Conservation (phyloP, 768 basidiomycete species). For the Tulasnella sp. region DNA sequence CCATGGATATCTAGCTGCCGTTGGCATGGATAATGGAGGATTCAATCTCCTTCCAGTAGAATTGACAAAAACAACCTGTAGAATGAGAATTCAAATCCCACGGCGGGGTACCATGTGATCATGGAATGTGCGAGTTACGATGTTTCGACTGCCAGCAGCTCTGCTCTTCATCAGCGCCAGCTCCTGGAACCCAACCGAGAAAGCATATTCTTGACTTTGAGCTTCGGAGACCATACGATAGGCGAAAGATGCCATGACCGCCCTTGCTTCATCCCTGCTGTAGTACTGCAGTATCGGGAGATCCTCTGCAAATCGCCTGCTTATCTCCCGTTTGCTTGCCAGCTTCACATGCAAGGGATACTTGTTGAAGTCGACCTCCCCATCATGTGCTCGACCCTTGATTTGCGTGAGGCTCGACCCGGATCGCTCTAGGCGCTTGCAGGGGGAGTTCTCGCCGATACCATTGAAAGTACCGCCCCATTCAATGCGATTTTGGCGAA, state of each 20-base stretch:
- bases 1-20: too few relatives aligned
- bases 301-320: conserved; percentile 32
- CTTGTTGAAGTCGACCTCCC: conserved; percentile 3
- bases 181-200: too few relatives aligned
- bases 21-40: too few relatives aligned
- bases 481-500: conserved; percentile 20
- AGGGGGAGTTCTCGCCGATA: background rate
- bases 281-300: conserved; percentile 18
- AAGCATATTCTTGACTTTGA: background rate
- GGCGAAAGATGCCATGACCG: conserved; percentile 42
- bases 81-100: too few relatives aligned
- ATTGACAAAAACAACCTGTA: too few relatives aligned
- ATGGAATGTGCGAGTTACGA: too few relatives aligned
- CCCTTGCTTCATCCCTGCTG: conserved; percentile 25
- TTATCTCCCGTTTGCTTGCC: conserved; percentile 37
- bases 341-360: conserved; percentile 33
- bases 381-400: background rate
- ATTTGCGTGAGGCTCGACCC: background rate
- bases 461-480: background rate
- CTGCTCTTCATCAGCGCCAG: too few relatives aligned
- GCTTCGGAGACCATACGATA: conserved; percentile 32
- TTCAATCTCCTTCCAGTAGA: too few relatives aligned
- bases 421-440: background rate
- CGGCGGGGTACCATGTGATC: too few relatives aligned
- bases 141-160: too few relatives aligned